Percentiles rank a stretch among this genome's conserved stretches.
Evolutionary conservation across 805 yeast genomes (phyloP).

Genomic region (Saccharomycopsis guyanensis): DNA sequence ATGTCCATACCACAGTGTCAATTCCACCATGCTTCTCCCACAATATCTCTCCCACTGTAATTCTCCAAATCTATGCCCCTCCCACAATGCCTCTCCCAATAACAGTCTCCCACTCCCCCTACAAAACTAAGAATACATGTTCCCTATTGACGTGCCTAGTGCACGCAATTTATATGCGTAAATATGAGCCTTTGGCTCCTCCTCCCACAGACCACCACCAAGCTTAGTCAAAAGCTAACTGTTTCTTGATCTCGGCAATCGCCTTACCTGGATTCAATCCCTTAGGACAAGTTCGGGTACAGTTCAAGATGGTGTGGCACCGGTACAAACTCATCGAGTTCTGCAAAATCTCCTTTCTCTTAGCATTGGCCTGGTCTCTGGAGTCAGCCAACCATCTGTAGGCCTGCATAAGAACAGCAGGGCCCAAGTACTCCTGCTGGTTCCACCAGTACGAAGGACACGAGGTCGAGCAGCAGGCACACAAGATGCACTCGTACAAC

Average conservation of each 20-base stretch:
- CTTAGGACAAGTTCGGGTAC: slow-evolving; percentile 97
- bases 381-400: slow-evolving; percentile 98
- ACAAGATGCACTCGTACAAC: slow-evolving; percentile 90
- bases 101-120: too few relatives aligned
- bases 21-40: too few relatives aligned
- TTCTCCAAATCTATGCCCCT: too few relatives aligned
- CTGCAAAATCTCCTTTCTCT: slow-evolving; percentile 84
- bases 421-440: slow-evolving; percentile 96
- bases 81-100: too few relatives aligned
- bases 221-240: slow-evolving; percentile 77
- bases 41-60: too few relatives aligned
- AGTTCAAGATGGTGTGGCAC: slow-evolving; percentile 99
- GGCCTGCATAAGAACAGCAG: slow-evolving; percentile 98
- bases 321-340: slow-evolving; percentile 97
- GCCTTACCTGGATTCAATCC: slow-evolving; percentile 97
- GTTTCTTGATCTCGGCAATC: slow-evolving; percentile 94
- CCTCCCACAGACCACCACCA: too few relatives aligned
- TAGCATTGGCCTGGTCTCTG: slow-evolving; percentile 80
- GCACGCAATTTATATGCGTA: too few relatives aligned
- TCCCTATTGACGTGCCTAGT: too few relatives aligned
- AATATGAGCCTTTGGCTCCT: too few relatives aligned
- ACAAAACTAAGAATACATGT: too few relatives aligned
- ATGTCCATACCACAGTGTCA: too few relatives aligned
- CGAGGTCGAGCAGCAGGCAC: slow-evolving; percentile 98
- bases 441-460: slow-evolving; percentile 99